These are phyloP conservation scores for Neocallimastix lanati DNA, from an alignment of 192 early-diverging fungal genomes.

Conservation along the genomic window DNA sequence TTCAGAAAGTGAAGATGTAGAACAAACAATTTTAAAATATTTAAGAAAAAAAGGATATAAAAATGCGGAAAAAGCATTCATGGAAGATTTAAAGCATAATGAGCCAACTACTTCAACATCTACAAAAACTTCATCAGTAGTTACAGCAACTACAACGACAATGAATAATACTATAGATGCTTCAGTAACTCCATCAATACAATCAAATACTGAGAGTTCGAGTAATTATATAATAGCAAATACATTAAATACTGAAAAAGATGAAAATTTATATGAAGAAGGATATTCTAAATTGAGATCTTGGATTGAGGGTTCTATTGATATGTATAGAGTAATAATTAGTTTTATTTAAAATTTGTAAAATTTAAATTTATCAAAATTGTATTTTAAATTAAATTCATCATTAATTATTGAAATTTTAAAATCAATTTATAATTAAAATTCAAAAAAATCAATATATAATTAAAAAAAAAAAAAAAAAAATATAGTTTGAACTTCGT, in stretches of 20 bases:
- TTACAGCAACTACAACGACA: not conserved
- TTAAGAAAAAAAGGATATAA: not conserved
- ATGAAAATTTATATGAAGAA: conserved; percentile 52
- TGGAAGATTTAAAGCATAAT: not conserved
- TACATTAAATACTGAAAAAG: not conserved
- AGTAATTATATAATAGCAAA: not conserved
- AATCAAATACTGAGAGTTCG: not conserved
- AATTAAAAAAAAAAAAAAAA: no score
- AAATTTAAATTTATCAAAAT: no score
- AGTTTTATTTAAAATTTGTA: not conserved
- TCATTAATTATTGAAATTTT: no score
- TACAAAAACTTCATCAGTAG: not conserved
- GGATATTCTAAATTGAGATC: conserved; percentile 58
- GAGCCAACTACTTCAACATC: not conserved
- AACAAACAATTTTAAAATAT: not conserved
- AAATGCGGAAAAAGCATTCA: not conserved
- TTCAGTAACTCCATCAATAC: no score
- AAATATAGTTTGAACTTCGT: not conserved
- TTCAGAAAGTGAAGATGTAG: not conserved
- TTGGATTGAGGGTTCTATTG: conserved; percentile 88
- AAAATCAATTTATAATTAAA: no score
- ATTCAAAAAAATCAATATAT: no score
- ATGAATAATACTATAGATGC: no score
- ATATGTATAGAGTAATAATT: conserved; percentile 64
- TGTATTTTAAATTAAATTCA: no score